Percentiles rank a stretch among this genome's conserved stretches.
Evolutionary conservation across 169 alveolate species (phyloP).

Genomic region (Plasmodium inui): DNA sequence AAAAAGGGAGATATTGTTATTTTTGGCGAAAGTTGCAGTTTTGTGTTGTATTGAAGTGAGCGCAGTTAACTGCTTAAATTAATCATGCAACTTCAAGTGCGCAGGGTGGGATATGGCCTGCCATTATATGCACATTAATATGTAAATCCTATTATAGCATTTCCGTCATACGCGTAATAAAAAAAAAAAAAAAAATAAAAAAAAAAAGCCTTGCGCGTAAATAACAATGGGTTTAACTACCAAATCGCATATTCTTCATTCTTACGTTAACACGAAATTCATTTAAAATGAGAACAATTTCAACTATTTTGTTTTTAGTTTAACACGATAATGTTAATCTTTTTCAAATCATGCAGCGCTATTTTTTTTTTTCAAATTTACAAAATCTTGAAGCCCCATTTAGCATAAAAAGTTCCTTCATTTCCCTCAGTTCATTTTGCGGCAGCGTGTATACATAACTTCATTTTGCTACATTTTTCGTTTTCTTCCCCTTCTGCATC

Average conservation of each 20-base stretch:
- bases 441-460: constrained; percentile 12
- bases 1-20: neutral
- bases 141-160: too few species aligned
- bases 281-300: neutral
- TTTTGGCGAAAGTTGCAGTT: neutral
- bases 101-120: neutral
- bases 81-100: neutral
- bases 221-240: neutral
- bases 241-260: neutral
- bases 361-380: constrained; percentile 42
- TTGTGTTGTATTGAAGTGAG: neutral
- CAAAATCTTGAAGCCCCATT: constrained; percentile 10
- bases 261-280: neutral
- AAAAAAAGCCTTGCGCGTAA: neutral
- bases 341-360: constrained; percentile 18
- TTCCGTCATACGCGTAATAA: neutral
- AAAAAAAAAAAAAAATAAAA: neutral
- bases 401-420: constrained; percentile 31
- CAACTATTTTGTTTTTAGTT: neutral
- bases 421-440: constrained; percentile 7
- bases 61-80: neutral
- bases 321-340: neutral
- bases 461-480: constrained; percentile 32
- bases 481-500: constrained; percentile 23
- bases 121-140: neutral